Conservation (phyloP, 139 green algal genomes). For the Mychonastes homosphaera region DNA sequence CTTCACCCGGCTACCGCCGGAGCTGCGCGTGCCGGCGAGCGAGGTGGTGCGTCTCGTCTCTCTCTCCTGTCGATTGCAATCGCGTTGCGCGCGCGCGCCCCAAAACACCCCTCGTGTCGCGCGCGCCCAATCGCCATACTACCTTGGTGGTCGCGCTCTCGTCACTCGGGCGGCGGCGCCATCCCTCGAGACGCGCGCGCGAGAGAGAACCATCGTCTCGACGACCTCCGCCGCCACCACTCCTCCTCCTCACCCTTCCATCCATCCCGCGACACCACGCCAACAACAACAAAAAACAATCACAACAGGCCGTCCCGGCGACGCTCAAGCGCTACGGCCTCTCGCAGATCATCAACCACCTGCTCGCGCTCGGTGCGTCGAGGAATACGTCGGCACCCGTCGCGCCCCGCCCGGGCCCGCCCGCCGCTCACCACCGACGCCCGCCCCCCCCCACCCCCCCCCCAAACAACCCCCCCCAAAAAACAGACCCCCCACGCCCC, state of each 20-base stretch:
- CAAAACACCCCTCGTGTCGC: not conserved
- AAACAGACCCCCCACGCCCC: slow-evolving; percentile 62
- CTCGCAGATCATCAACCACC: slow-evolving; percentile 92
- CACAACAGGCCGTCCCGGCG: slow-evolving; percentile 75
- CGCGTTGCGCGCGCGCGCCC: not conserved
- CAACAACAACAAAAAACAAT: too few relatives aligned
- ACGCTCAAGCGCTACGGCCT: slow-evolving; percentile 83
- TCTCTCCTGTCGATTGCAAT: not conserved
- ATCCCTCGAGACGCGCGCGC: not conserved
- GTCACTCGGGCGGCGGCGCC: not conserved
- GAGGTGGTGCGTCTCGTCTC: slow-evolving; percentile 51
- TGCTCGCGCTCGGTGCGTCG: slow-evolving; percentile 67
- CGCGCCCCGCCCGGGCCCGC: too few relatives aligned
- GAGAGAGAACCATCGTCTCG: not conserved
- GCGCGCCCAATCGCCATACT: not conserved
- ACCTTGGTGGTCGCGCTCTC: not conserved
- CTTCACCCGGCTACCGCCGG: slow-evolving; percentile 60
- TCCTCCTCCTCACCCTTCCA: not conserved
- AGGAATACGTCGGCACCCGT: too few relatives aligned
- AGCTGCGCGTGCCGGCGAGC: slow-evolving; percentile 55
- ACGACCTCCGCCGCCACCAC: not conserved
- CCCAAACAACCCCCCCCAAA: too few relatives aligned
- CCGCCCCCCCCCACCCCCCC: too few relatives aligned
- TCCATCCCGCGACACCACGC: not conserved
- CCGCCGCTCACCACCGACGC: too few relatives aligned